These are phyloP conservation scores for Hypomyces rosellus DNA, from an alignment of 2,329 filamentous ascomycete genomes.

Conservation along the genomic window DNA sequence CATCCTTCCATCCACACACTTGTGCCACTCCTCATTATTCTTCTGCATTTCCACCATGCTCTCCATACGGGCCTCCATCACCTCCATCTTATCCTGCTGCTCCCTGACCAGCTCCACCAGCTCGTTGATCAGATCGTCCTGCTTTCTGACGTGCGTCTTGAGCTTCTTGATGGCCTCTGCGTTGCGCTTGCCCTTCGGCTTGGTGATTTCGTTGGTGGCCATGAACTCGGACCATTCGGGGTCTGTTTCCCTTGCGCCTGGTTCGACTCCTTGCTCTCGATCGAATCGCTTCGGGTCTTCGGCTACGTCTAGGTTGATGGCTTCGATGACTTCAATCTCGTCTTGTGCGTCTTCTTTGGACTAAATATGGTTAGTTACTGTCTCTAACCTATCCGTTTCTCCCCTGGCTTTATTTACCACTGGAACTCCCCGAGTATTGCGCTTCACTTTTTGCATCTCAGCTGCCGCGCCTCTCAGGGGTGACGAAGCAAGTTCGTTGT, in stretches of 20 bases:
- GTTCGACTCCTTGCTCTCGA: conserved; percentile 5
- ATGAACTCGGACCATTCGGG: background rate
- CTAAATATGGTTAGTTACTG: no score
- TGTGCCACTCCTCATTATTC: background rate
- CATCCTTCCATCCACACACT: background rate
- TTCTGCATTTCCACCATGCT: background rate
- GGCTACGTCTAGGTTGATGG: background rate
- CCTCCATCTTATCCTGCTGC: conserved; percentile 1
- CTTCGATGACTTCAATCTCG: background rate
- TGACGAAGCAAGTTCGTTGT: no score
- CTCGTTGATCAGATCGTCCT: background rate
- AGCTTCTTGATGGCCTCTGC: background rate
- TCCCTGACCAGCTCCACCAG: background rate
- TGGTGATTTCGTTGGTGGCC: background rate
- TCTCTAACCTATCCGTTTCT: no score
- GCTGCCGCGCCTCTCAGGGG: no score
- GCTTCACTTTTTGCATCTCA: no score
- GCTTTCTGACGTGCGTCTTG: background rate
- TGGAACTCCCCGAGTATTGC: no score
- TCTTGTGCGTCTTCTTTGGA: background rate
- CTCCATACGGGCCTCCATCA: background rate
- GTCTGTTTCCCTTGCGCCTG: background rate
- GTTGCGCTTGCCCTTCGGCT: background rate
- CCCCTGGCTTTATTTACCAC: no score
- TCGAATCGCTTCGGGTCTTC: background rate